Percentiles rank a stretch among this genome's conserved stretches.
phyloP scores from a whole-genome alignment of 768 basidiomycete genomes.

The Hypsizygus marmoreus region DNA sequence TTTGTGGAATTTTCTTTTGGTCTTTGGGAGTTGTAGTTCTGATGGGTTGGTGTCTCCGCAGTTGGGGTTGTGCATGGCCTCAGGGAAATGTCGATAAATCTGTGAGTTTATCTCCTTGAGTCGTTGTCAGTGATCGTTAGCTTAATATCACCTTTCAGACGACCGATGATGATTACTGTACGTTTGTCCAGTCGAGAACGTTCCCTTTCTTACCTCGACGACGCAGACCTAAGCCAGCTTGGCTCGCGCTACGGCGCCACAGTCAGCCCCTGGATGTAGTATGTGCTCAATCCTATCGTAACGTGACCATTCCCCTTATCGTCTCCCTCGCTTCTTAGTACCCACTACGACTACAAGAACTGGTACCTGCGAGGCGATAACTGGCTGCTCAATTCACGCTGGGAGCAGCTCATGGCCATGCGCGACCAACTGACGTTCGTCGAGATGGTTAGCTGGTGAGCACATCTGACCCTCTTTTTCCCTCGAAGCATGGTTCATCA shows the following conservation, averaged over 20 bases:
- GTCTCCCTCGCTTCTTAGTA: constrained; percentile 34
- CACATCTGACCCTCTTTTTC: not conserved
- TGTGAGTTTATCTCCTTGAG: constrained; percentile 26
- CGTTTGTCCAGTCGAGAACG: not conserved
- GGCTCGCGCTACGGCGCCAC: constrained; percentile 46
- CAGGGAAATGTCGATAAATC: constrained; percentile 45
- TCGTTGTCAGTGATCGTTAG: not conserved
- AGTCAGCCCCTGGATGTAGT: constrained; percentile 52
- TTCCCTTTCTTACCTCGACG: not conserved
- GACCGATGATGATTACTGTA: constrained; percentile 52
- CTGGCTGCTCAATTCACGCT: constrained; percentile 67
- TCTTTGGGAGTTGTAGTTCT: not conserved
- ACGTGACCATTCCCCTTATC: not conserved
- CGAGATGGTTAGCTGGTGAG: constrained; percentile 71
- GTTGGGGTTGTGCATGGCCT: constrained; percentile 70
- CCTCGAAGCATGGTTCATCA: not conserved
- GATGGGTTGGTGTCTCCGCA: constrained; percentile 9
- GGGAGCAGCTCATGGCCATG: constrained; percentile 68
- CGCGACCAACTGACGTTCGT: constrained; percentile 55
- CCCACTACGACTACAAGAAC: constrained; percentile 61
- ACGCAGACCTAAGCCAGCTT: constrained; percentile 43
- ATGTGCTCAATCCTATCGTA: constrained; percentile 15
- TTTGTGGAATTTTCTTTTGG: not conserved
- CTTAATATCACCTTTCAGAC: constrained; percentile 29
- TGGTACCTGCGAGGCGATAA: constrained; percentile 67